Conservation (phyloP, 495 filamentous ascomycete genomes). For the Physcia stellaris region DNA sequence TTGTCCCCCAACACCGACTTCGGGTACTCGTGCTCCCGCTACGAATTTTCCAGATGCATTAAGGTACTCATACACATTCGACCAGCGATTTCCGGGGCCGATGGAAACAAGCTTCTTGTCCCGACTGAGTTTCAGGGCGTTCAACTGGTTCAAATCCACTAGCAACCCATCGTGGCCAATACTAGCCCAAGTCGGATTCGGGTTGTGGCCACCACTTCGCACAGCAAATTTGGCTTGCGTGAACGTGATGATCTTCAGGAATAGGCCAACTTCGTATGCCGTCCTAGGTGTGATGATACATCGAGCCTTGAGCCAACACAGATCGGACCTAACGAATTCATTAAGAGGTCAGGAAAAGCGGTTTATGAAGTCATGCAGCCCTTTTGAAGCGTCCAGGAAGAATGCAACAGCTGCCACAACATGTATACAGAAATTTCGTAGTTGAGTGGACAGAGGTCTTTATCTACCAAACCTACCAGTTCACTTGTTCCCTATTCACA, state of each 20-base stretch:
- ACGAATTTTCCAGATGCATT: conserved; percentile 18
- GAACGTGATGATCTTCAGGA: conserved; percentile 15
- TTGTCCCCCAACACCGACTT: conserved; percentile 4
- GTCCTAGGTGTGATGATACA: conserved; percentile 23
- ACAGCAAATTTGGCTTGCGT: conserved; percentile 12
- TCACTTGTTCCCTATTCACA: no score
- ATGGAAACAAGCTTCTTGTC: conserved; percentile 23
- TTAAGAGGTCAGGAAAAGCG: no score
- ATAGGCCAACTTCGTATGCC: conserved; percentile 20
- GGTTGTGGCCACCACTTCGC: conserved; percentile 18
- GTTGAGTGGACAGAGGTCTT: no score
- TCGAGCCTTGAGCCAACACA: conserved; percentile 12
- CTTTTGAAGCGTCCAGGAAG: no score
- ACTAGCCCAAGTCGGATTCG: conserved; percentile 20
- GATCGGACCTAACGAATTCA: conserved; percentile 9
- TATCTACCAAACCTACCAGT: no score
- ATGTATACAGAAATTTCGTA: no score
- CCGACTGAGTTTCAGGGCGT: conserved; percentile 24
- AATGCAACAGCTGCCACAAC: no score
- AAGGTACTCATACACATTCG: conserved; percentile 25
- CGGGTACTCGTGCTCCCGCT: conserved; percentile 25
- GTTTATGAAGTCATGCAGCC: no score
- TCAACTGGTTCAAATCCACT: conserved; percentile 34
- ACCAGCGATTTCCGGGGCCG: conserved; percentile 30
- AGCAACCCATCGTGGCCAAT: conserved; percentile 30